Base-by-base conservation (phyloP, 768 basidiomycete genomes). In the Ramaria sp. region DNA sequence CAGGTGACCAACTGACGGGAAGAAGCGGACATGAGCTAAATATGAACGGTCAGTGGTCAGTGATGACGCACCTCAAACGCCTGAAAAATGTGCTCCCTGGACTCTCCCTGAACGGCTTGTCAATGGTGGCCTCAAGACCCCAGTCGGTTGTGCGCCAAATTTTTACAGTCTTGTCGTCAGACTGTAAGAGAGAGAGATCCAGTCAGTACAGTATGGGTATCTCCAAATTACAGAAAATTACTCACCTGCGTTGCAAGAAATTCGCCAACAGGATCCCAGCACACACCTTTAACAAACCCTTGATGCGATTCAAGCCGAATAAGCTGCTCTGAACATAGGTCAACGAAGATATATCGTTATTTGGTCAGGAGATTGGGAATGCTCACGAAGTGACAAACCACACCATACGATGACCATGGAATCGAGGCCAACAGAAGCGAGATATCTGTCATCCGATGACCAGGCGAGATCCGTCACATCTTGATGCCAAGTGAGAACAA, bases 191-290 rank as follows among this genome's bases (percentile, higher is more conserved):
- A 17, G 17, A 48, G 11, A 54, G 19, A 3, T 39, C 33, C n/a
- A 24, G 55, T 49, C 12, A 24, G 3, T 24, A 30, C 2, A 19
- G 7, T 7, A 13, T 13, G 20, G 2, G n/a, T 22, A 24, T 19
- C 33, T 24, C 3, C 30, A 19, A 34, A 24, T 38, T n/a, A 12
- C 38, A 15, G 31, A 51, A 37, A 13, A 38, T 17, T 24, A 59
- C 68, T 47, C 15, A 72, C 74, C 64, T 75, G 74, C 42, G 95
- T 97, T n/a, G 96, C 95, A 60, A 99, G 82, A 66, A 86, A 97
- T 70, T 97, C 89, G 47, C 96, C 96, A 2, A 94, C 95, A 3
- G 96, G 96, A 71, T 99, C 96, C 84, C 95, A 99, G 66, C 91
- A 94, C 51, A 99, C 91, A 58, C 96, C 96, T 71, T 99, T 98